Conservation (phyloP, 73 alveolate genomes). For the Paramecium sexaurelia region DNA sequence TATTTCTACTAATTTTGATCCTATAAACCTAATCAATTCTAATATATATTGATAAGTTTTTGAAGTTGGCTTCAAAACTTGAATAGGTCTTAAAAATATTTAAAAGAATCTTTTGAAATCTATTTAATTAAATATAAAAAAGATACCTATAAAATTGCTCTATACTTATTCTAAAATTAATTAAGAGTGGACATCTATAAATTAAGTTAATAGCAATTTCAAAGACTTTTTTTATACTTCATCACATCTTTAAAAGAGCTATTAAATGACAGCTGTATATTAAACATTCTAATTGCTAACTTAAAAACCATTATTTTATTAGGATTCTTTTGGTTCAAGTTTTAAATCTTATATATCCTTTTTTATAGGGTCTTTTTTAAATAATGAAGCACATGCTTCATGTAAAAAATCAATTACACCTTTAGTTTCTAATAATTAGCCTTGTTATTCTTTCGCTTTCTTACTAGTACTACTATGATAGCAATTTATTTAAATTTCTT, state of each 20-base stretch:
- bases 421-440: constrained; percentile 58
- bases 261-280: constrained; percentile 25
- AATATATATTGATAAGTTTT: constrained; percentile 49
- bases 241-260: constrained; percentile 64
- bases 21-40: constrained; percentile 43
- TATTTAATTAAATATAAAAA: not conserved
- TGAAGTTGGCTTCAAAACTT: constrained; percentile 53
- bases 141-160: constrained; percentile 57
- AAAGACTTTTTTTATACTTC: constrained; percentile 64
- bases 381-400: constrained; percentile 59
- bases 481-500: constrained; percentile 62
- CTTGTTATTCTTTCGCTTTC: constrained; percentile 65
- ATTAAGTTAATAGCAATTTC: constrained; percentile 37
- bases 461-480: constrained; percentile 65
- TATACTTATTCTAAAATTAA: constrained; percentile 53
- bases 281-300: constrained; percentile 32
- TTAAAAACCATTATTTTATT: constrained; percentile 50
- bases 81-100: constrained; percentile 56
- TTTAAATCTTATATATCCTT: constrained; percentile 48
- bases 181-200: constrained; percentile 43
- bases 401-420: constrained; percentile 67
- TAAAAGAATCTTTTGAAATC: constrained; percentile 62
- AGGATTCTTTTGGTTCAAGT: constrained; percentile 37
- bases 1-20: constrained; percentile 56
- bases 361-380: constrained; percentile 61